Base-by-base conservation (phyloP, 2,329 filamentous ascomycete species). In the Diaporthe batatas region DNA sequence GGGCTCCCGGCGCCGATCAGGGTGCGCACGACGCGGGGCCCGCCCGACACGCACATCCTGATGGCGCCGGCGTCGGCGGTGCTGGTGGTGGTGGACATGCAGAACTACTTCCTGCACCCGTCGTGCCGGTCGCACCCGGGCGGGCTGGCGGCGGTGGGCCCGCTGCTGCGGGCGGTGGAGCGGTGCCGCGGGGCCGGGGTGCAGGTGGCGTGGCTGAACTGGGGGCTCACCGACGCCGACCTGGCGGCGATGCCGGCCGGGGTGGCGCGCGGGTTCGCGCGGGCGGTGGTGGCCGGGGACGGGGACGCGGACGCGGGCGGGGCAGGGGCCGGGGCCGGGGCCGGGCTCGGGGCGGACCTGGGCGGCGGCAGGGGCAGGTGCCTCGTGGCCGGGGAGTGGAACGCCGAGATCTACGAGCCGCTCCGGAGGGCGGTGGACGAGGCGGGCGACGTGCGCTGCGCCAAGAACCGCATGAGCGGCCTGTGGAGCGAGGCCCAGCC, bases 381-480 rank as follows among this genome's bases (percentile, higher is more conserved):
- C 32, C 81, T 91, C 36, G 85, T 89, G 79, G 81, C 85, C 1
- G 86, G 84, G n/a, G 81, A 82, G 12, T 91, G 89, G 89, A 91
- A 91, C 78, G 83, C 87, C 34, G 84, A 80, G 5, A 80, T 91
- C 11, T 88, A 86, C 75, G 81, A 81, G 11, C 82, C 85, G 14
- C 81, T 90, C 29, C 81, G 83, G 44, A 78, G 74, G 10, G 78
- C 82, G 23, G 83, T 84, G 34, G 51, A 68, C 21, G 70, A 75
- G 47, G 36, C 5, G 10, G 80, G 80, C 10, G 89, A 91, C 77
- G 80, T 88, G 12, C 84, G 83, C 77, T 84, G 88, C 73, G 80
- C 87, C 76, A 91, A 91, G 81, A 87, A 90, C 75, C 83, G 89
- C 25, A 87, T 90, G 82, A 88, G 86, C 25, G 90, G 88, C 2